Evolutionary conservation across 371 early-diverging fungal species (phyloP).

Genomic region (Mortierella sp.): DNA sequence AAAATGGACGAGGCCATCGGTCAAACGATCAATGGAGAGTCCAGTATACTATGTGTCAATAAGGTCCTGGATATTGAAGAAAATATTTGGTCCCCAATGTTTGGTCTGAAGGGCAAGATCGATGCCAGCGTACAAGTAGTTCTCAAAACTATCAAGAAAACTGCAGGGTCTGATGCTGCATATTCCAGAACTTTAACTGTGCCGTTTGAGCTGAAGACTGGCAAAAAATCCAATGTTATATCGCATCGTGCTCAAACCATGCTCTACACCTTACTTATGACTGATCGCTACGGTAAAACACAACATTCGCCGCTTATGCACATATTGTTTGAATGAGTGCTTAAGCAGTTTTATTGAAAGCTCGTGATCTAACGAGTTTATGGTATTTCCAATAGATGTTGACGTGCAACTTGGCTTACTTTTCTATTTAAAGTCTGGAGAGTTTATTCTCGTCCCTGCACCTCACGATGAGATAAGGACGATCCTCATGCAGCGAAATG

Average conservation of each 20-base stretch:
- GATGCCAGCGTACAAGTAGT: conserved; percentile 80
- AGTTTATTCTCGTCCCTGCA: conserved; percentile 71
- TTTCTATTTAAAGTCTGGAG: conserved; percentile 76
- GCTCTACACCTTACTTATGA: conserved; percentile 88
- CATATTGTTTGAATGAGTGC: background rate
- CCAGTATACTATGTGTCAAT: conserved; percentile 64
- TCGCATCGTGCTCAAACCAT: conserved; percentile 90
- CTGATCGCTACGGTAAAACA: conserved; percentile 86
- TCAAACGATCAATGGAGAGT: conserved; percentile 25
- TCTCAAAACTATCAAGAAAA: conserved; percentile 31
- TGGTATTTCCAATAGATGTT: conserved; percentile 60
- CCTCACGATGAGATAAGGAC: conserved; percentile 74
- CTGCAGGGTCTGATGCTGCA: too few relatives aligned
- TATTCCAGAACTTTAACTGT: conserved; percentile 57
- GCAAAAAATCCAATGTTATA: conserved; percentile 65
- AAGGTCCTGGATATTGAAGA: conserved; percentile 93
- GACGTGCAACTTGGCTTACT: conserved; percentile 78
- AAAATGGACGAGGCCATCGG: conserved; percentile 35
- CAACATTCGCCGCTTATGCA: background rate
- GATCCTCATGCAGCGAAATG: conserved; percentile 83
- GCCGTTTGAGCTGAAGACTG: conserved; percentile 96
- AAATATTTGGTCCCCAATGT: conserved; percentile 90
- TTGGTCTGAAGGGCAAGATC: conserved; percentile 94
- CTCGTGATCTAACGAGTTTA: conserved; percentile 4
- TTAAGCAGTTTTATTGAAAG: too few relatives aligned